phyloP scores from a whole-genome alignment of 805 yeast species.

The Yarrowia yakushimensis region DNA sequence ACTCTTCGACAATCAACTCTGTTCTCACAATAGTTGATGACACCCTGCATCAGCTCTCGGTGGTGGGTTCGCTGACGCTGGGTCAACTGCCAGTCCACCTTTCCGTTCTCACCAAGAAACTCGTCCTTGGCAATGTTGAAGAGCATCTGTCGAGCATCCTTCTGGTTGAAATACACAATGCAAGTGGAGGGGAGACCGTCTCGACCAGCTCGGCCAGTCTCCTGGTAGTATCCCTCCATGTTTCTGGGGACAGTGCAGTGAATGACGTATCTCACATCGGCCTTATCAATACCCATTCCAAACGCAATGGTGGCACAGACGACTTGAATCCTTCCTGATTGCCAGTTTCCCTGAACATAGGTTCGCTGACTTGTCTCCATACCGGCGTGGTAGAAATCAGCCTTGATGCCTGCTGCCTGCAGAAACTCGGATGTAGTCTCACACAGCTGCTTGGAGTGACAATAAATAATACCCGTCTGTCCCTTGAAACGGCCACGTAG shows the following conservation, averaged over 20 bases:
- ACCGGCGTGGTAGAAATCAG: conserved; percentile 92
- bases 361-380: conserved; percentile 74
- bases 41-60: conserved; percentile 70
- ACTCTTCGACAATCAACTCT: conserved; percentile 83
- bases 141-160: conserved; percentile 74
- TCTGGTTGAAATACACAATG: conserved; percentile 72
- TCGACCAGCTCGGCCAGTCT: conserved; percentile 97
- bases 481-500: conserved; percentile 50
- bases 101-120: conserved; percentile 2
- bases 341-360: conserved; percentile 79
- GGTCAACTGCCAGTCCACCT: conserved; percentile 41
- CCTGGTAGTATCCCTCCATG: conserved; percentile 95
- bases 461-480: conserved; percentile 84
- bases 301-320: conserved; percentile 98
- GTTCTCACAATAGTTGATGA: conserved; percentile 88
- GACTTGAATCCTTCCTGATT: conserved; percentile 60
- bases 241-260: conserved; percentile 87
- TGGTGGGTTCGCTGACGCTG: conserved; percentile 69
- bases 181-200: conserved; percentile 85
- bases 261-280: conserved; percentile 88
- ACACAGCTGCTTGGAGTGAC: conserved; percentile 86
- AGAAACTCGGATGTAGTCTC: conserved; percentile 72
- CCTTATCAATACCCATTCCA: conserved; percentile 98
- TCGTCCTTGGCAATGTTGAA: conserved; percentile 77
- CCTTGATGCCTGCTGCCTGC: conserved; percentile 55